These are phyloP conservation scores for Lepidium aucheri DNA, from an alignment of 345 rosid species.

Conservation along the genomic window DNA sequence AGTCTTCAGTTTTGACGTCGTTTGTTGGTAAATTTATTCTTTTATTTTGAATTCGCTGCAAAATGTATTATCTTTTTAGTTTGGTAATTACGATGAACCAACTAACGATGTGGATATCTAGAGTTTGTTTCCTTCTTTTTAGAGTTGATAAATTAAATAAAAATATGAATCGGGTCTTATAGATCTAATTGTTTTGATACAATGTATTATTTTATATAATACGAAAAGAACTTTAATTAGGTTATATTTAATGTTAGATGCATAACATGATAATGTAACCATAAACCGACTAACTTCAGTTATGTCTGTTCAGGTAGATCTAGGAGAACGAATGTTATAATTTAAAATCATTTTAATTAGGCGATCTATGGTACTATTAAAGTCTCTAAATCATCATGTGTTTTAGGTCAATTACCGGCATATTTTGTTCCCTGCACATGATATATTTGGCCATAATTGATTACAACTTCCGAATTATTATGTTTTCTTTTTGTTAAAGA, in stretches of 20 bases:
- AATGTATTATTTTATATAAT: neutral
- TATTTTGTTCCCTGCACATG: slow-evolving; percentile 18
- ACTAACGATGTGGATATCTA: too few relatives aligned
- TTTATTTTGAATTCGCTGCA: too few relatives aligned
- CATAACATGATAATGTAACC: slow-evolving; percentile 1
- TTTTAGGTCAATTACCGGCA: slow-evolving; percentile 10
- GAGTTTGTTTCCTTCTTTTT: too few relatives aligned
- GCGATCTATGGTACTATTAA: neutral
- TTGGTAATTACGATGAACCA: too few relatives aligned
- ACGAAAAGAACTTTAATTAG: neutral
- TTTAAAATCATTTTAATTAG: neutral
- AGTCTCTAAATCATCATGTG: slow-evolving; percentile 9
- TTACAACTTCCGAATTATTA: neutral
- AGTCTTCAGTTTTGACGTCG: neutral
- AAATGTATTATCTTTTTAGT: too few relatives aligned
- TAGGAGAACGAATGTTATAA: neutral
- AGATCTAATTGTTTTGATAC: too few relatives aligned
- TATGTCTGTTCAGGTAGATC: slow-evolving; percentile 21
- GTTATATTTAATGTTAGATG: neutral
- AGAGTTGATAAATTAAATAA: too few relatives aligned
- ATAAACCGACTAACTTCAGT: neutral
- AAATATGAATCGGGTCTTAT: too few relatives aligned
- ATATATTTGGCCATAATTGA: slow-evolving; percentile 12
- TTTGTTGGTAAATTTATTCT: too few relatives aligned
- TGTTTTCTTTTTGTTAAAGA: neutral